These are phyloP conservation scores for Leishmania tarentolae DNA, from an alignment of 208 protist genomes.

Conservation along the genomic window DNA sequence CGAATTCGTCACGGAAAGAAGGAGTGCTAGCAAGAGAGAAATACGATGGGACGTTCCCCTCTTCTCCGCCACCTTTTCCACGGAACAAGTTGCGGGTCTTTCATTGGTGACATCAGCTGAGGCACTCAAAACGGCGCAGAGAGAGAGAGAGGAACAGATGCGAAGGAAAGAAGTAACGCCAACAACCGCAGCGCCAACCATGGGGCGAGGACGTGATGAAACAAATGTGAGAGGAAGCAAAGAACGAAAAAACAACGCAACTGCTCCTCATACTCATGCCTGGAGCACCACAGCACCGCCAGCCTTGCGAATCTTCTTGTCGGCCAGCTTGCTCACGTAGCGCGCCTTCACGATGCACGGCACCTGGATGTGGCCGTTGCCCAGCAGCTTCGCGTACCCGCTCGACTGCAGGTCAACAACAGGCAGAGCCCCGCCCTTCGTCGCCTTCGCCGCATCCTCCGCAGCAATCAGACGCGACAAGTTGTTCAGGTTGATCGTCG, in stretches of 20 bases:
- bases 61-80: background rate
- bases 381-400: constrained; percentile 99
- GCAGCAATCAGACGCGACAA: constrained; percentile 98
- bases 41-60: background rate
- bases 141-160: background rate
- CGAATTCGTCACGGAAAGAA: background rate
- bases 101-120: background rate
- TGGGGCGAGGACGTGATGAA: background rate
- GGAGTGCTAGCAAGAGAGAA: background rate
- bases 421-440: constrained; percentile 91
- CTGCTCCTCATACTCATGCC: constrained; percentile 78
- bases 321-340: constrained; percentile 98
- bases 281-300: constrained; percentile 98
- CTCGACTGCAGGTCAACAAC: constrained; percentile 98
- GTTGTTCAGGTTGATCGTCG: constrained; percentile 99
- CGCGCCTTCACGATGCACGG: constrained; percentile 99
- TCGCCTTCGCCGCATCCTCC: constrained; percentile 79
- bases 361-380: constrained; percentile 97
- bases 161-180: background rate
- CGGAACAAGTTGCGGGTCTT: background rate
- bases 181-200: background rate
- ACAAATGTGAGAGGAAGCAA: background rate
- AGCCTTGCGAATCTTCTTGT: constrained; percentile 99
- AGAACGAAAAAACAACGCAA: constrained; percentile 29
- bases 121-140: background rate